Percentiles rank a stretch among this genome's conserved stretches.
Conservation (phyloP, 1,284 basidiomycete genomes). For the Apiotrichum gamsii region DNA sequence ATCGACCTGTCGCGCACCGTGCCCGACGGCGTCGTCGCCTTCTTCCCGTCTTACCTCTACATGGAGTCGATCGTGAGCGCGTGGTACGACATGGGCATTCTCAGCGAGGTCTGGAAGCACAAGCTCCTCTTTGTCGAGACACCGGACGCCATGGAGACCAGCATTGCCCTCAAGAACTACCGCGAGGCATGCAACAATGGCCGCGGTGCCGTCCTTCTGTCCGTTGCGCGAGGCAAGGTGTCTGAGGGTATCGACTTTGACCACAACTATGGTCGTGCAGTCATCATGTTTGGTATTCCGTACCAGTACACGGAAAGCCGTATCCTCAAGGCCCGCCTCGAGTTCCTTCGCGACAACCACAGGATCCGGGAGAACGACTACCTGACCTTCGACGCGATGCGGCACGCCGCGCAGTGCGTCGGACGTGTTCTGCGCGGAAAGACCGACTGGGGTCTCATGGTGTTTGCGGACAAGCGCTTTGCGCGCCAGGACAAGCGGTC, state of each 20-base stretch:
- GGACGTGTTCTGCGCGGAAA: constrained; percentile 96
- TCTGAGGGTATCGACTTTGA: constrained; percentile 99
- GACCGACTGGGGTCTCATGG: constrained; percentile 99
- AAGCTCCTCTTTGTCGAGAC: constrained; percentile 99
- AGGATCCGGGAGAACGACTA: constrained; percentile 98
- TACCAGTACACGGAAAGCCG: constrained; percentile 99
- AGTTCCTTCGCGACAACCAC: constrained; percentile 97
- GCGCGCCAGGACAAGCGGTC: constrained; percentile 93
- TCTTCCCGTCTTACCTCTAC: constrained; percentile 99
- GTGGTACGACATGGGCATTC: constrained; percentile 99
- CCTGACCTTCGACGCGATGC: constrained; percentile 98
- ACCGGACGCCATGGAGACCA: constrained; percentile 97
- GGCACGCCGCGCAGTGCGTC: constrained; percentile 98
- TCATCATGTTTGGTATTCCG: constrained; percentile 99
- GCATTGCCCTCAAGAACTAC: constrained; percentile 96
- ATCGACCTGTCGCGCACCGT: constrained; percentile 97
- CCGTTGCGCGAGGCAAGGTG: constrained; percentile 97
- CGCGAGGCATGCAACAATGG: constrained; percentile 97
- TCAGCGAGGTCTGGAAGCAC: constrained; percentile 99
- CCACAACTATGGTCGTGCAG: constrained; percentile 97
- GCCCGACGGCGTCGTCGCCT: constrained; percentile 98
- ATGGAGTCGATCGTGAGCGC: constrained; percentile 99
- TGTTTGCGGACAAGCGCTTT: constrained; percentile 99
- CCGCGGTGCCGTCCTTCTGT: constrained; percentile 89
- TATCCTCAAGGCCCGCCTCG: constrained; percentile 92